These are phyloP conservation scores for Tricholoma sp. DNA, from an alignment of 768 basidiomycete genomes.

Conservation along the genomic window DNA sequence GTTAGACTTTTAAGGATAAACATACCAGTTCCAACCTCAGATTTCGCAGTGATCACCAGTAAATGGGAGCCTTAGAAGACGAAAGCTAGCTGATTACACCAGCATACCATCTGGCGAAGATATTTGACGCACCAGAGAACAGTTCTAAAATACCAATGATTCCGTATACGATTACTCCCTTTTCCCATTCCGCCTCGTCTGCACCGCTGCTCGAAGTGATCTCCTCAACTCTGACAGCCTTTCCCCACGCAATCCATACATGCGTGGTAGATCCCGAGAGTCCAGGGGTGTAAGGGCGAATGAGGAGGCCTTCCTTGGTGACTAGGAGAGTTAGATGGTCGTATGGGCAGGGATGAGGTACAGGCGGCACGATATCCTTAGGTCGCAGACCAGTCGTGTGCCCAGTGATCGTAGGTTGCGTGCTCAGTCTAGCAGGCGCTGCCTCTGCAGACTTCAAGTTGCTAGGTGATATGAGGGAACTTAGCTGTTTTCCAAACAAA, in stretches of 20 bases:
- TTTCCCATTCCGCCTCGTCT: conserved; percentile 46
- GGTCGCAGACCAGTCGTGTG: conserved; percentile 46
- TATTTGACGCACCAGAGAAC: conserved; percentile 52
- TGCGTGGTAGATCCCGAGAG: conserved; percentile 27
- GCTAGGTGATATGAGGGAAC: conserved; percentile 24
- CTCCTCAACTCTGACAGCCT: conserved; percentile 48
- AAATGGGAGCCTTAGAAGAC: conserved; percentile 60
- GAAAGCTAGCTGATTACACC: conserved; percentile 4
- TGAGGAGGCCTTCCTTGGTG: conserved; percentile 57
- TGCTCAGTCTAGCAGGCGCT: conserved; percentile 4
- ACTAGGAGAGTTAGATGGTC: conserved; percentile 60
- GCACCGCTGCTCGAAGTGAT: conserved; percentile 26
- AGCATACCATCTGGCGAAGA: conserved; percentile 6
- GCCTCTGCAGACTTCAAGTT: conserved; percentile 7
- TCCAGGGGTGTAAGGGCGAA: conserved; percentile 49
- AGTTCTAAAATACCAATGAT: conserved; percentile 72
- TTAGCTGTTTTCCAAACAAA: conserved; percentile 23
- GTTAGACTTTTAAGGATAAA: conserved; percentile 5
- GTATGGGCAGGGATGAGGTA: conserved; percentile 74
- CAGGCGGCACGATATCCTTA: conserved; percentile 57
- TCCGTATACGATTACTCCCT: conserved; percentile 62
- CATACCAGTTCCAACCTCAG: conserved; percentile 64
- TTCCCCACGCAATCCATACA: conserved; percentile 54
- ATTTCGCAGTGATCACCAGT: conserved; percentile 62
- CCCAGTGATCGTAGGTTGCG: conserved; percentile 3